Evolutionary conservation across 805 yeast species (phyloP).

Genomic region (Saturnispora ahearnii): DNA sequence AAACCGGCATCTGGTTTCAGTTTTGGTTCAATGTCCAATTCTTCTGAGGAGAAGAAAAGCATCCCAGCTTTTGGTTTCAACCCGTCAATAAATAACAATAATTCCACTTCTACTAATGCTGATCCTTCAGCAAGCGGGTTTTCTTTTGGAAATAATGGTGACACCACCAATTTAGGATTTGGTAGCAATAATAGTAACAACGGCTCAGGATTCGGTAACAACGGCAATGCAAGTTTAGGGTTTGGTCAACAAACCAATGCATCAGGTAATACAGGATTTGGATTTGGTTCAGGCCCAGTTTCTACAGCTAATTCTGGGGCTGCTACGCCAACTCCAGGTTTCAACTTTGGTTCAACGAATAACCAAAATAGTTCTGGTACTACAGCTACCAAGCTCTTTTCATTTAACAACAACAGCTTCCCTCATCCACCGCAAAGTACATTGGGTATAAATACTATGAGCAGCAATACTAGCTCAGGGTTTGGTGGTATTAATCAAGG

Average conservation of each 20-base stretch:
- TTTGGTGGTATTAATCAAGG: background rate
- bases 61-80: background rate
- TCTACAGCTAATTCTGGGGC: constrained; percentile 1
- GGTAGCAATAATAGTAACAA: background rate
- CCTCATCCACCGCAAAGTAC: background rate
- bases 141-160: background rate
- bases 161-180: constrained; percentile 1
- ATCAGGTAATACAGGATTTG: background rate
- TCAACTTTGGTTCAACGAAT: constrained; percentile 3
- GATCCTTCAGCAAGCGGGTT: background rate
- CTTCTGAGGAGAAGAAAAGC: background rate
- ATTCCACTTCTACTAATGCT: background rate
- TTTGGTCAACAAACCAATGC: background rate
- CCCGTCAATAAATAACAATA: background rate
- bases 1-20: constrained; percentile 3
- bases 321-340: background rate
- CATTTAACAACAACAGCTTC: background rate
- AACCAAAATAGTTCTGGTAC: background rate
- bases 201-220: background rate
- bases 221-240: background rate
- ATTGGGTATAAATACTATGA: background rate
- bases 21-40: background rate
- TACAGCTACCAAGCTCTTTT: background rate
- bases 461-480: background rate
- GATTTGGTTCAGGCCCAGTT: constrained; percentile 7